phyloP scores from a whole-genome alignment of 768 basidiomycete genomes.

The Calocera viscosa region DNA sequence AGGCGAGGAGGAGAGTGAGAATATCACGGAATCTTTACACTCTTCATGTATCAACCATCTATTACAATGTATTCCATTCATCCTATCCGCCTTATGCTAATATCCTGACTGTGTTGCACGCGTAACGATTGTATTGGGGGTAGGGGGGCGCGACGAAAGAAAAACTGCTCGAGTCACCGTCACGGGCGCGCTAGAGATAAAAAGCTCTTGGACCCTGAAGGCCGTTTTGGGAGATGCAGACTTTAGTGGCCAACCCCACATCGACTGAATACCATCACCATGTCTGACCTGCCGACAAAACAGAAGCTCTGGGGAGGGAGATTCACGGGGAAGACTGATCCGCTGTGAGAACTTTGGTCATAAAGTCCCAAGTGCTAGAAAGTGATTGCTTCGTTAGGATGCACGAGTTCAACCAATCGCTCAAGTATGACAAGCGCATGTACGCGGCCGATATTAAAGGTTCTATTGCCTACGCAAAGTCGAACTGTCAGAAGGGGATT shows the following conservation, averaged over 20 bases:
- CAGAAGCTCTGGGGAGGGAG: slow-evolving; percentile 83
- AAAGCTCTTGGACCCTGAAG: background rate
- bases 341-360: slow-evolving; percentile 41
- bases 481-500: slow-evolving; percentile 67
- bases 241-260: no score
- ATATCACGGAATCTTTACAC: background rate
- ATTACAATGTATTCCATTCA: background rate
- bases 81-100: no score
- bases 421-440: slow-evolving; percentile 92
- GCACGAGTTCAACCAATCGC: slow-evolving; percentile 95
- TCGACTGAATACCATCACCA: background rate
- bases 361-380: background rate
- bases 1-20: background rate
- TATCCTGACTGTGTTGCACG: no score
- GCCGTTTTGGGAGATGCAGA: no score
- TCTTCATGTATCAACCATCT: background rate
- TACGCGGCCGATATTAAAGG: slow-evolving; percentile 81
- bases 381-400: slow-evolving; percentile 45
- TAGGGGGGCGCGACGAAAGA: no score
- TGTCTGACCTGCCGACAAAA: slow-evolving; percentile 23
- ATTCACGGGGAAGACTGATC: slow-evolving; percentile 82
- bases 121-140: no score
- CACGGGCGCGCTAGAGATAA: background rate
- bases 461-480: slow-evolving; percentile 92
- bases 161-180: no score